Conservation (phyloP, 768 basidiomycete genomes). For the Mycena haematopus region DNA sequence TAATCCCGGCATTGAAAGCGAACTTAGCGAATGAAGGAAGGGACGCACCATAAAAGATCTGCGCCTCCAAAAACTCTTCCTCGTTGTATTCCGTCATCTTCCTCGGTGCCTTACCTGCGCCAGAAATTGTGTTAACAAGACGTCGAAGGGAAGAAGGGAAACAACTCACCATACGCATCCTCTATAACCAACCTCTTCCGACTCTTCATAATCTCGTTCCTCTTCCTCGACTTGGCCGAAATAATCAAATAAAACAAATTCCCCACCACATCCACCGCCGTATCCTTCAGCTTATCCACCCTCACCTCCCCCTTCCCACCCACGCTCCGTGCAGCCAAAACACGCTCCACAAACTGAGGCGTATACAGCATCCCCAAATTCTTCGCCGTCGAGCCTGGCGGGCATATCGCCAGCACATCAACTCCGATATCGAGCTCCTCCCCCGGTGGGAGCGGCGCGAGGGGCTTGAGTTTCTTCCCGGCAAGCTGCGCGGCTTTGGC, state of each 20-base stretch:
- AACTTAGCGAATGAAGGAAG: no score
- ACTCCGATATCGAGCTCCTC: constrained; percentile 30
- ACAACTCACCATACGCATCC: constrained; percentile 35
- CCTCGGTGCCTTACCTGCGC: constrained; percentile 17
- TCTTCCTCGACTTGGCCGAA: constrained; percentile 38
- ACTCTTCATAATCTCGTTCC: constrained; percentile 42
- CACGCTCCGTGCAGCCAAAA: constrained; percentile 31
- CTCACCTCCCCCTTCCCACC: constrained; percentile 16
- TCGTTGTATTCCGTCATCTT: constrained; percentile 18
- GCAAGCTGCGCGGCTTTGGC: constrained; percentile 13
- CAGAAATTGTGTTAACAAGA: neutral
- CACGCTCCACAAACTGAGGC: constrained; percentile 39
- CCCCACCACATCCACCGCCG: constrained; percentile 34
- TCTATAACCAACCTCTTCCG: constrained; percentile 34
- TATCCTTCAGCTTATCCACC: constrained; percentile 30
- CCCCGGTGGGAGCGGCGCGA: constrained; percentile 2
- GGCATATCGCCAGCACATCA: constrained; percentile 38
- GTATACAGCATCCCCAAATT: constrained; percentile 38
- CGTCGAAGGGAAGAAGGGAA: neutral
- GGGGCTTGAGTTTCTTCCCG: constrained; percentile 13
- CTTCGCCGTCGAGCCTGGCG: constrained; percentile 37
- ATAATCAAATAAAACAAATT: constrained; percentile 38
- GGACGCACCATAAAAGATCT: constrained; percentile 20
- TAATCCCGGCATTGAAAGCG: neutral
- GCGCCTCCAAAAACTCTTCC: constrained; percentile 26